phyloP scores from a whole-genome alignment of 192 early-diverging fungal species.

The Rhizoclosmatium sp. region DNA sequence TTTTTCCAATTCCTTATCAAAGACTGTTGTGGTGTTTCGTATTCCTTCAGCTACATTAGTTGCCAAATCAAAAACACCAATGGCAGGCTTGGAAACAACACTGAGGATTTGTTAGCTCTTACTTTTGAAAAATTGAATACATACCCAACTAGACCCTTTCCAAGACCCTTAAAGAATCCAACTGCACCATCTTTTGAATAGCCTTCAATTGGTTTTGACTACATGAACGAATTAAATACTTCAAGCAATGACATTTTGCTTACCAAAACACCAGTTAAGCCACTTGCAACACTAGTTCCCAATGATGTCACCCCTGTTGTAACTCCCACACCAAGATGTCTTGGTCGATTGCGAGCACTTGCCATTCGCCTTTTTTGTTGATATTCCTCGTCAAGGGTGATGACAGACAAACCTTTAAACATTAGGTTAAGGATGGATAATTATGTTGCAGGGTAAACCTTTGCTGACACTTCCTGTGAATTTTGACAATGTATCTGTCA shows the following conservation, averaged over 20 bases:
- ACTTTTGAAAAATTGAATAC: neutral
- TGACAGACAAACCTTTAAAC: slow-evolving; percentile 76
- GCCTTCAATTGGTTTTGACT: slow-evolving; percentile 82
- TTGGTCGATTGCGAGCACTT: slow-evolving; percentile 85
- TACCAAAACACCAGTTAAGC: slow-evolving; percentile 87
- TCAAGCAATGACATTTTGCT: slow-evolving; percentile 25
- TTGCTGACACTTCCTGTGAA: slow-evolving; percentile 97
- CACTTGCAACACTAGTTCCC: slow-evolving; percentile 83
- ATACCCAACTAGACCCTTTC: slow-evolving; percentile 91
- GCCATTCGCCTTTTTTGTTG: slow-evolving; percentile 84
- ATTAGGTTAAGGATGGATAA: neutral
- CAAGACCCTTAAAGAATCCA: slow-evolving; percentile 95
- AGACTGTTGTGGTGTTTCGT: slow-evolving; percentile 91
- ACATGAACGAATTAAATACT: slow-evolving; percentile 15
- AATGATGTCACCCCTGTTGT: slow-evolving; percentile 87
- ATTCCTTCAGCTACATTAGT: slow-evolving; percentile 87
- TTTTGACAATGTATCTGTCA: slow-evolving; percentile 93
- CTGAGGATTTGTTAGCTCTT: slow-evolving; percentile 40
- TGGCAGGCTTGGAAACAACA: slow-evolving; percentile 92
- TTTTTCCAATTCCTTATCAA: slow-evolving; percentile 84
- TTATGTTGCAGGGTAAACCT: slow-evolving; percentile 51
- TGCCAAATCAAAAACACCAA: slow-evolving; percentile 94
- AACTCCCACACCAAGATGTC: slow-evolving; percentile 88
- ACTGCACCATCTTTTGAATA: slow-evolving; percentile 87
- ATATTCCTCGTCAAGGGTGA: slow-evolving; percentile 90